Percentiles rank a stretch among this genome's conserved stretches.
These are phyloP conservation scores for Floccularia luteovirens DNA, from an alignment of 768 basidiomycete species.

Conservation along the genomic window DNA sequence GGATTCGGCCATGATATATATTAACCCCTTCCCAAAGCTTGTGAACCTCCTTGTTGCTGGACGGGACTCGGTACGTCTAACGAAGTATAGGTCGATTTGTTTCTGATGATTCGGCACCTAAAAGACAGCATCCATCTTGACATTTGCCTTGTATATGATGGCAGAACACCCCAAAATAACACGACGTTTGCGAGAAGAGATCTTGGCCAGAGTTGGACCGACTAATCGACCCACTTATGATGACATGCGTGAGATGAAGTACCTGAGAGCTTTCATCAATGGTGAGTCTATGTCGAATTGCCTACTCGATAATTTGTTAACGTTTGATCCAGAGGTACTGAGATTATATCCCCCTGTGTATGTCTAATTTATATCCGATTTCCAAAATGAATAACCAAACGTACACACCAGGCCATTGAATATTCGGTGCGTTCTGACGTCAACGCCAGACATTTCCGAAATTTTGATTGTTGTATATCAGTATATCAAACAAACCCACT, in stretches of 20 bases:
- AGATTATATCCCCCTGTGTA: slow-evolving; percentile 29
- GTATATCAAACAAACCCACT: slow-evolving; percentile 1
- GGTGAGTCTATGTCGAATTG: slow-evolving; percentile 7
- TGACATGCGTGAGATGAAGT: slow-evolving; percentile 34
- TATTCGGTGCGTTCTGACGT: slow-evolving; percentile 1
- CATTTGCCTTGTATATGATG: slow-evolving; percentile 33
- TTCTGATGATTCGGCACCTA: slow-evolving; percentile 15
- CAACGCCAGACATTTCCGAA: too few relatives aligned
- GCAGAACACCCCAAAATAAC: slow-evolving; percentile 27
- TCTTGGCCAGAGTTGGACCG: slow-evolving; percentile 24
- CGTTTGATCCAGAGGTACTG: slow-evolving; percentile 25
- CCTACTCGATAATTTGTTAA: neutral
- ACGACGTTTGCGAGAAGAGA: slow-evolving; percentile 25
- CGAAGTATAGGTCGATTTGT: neutral
- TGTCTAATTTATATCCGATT: slow-evolving; percentile 4
- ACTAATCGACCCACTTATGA: slow-evolving; percentile 27
- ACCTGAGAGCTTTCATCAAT: slow-evolving; percentile 15
- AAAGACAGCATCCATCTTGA: slow-evolving; percentile 31
- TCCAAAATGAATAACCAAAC: neutral
- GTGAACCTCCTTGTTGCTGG: slow-evolving; percentile 53
- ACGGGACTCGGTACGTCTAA: slow-evolving; percentile 39
- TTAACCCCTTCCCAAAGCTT: slow-evolving; percentile 8
- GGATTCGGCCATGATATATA: too few relatives aligned
- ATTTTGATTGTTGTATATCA: slow-evolving; percentile 4
- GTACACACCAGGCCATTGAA: slow-evolving; percentile 6